Evolutionary conservation across 257 asterid species (phyloP).

Genomic region (Solanum neorickii): DNA sequence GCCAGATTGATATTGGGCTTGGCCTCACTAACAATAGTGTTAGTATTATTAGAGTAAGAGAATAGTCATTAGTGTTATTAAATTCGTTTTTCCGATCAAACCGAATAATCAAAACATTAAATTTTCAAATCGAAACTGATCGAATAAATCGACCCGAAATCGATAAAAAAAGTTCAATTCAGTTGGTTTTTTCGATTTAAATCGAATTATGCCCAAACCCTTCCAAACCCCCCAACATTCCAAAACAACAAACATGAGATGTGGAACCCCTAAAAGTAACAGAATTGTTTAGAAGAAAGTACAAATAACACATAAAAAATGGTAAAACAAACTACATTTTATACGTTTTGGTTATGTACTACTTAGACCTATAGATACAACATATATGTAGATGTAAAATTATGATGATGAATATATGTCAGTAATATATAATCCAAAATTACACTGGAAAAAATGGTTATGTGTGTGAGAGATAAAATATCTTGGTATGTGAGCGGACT

Average conservation of each 20-base stretch:
- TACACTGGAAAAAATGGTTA: no score
- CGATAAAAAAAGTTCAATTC: not conserved
- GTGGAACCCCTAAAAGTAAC: not conserved
- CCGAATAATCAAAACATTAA: no score
- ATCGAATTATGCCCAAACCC: accelerated
- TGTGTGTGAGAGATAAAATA: no score
- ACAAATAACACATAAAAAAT: not conserved
- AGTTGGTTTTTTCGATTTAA: accelerated
- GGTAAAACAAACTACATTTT: not conserved
- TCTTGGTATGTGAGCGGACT: no score
- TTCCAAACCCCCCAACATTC: no score
- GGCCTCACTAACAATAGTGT: no score
- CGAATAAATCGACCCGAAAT: accelerated
- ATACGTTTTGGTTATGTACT: not conserved
- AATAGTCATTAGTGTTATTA: not conserved
- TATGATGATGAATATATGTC: no score
- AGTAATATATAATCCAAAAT: not conserved
- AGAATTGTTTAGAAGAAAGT: not conserved
- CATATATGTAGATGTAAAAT: no score
- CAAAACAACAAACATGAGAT: not conserved
- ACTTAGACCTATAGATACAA: no score
- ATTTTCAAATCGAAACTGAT: not conserved
- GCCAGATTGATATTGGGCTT: not conserved
- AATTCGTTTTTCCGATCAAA: not conserved
- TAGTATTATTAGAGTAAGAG: no score